Evolutionary conservation across 2,329 filamentous ascomycete genomes (phyloP).

Genomic region (Lasiodiplodia gonubiensis): DNA sequence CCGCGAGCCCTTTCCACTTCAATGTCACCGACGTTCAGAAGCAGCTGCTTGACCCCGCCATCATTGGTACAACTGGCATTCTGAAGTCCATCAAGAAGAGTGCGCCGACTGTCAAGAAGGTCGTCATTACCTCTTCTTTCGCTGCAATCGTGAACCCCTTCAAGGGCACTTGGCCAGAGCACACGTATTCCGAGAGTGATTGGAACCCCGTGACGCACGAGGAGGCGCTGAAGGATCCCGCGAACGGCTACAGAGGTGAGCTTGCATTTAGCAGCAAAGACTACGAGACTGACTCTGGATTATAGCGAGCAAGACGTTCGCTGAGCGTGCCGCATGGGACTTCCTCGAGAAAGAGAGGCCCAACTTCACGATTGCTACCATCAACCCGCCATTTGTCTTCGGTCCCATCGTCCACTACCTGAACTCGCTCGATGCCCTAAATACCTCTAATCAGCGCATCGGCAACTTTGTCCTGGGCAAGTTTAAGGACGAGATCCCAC

Average conservation of each 20-base stretch:
- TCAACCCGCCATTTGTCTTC: constrained; percentile 58
- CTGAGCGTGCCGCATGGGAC: constrained; percentile 60
- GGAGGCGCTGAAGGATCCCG: constrained; percentile 52
- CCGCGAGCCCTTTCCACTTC: constrained; percentile 68
- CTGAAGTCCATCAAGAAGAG: constrained; percentile 65
- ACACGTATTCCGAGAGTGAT: constrained; percentile 60
- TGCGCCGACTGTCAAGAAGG: constrained; percentile 71
- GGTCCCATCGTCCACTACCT: constrained; percentile 65
- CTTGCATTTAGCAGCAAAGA: neutral
- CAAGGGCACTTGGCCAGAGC: constrained; percentile 57
- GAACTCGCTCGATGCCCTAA: constrained; percentile 66
- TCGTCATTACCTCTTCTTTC: constrained; percentile 74
- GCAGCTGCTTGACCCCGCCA: constrained; percentile 64
- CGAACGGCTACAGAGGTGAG: constrained; percentile 51
- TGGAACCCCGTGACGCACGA: constrained; percentile 64
- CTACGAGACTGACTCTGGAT: neutral
- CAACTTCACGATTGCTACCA: constrained; percentile 55
- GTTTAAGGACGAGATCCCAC: constrained; percentile 61
- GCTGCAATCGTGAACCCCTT: constrained; percentile 66
- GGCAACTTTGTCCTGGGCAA: constrained; percentile 68
- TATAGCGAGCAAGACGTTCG: constrained; percentile 68
- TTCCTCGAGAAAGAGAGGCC: constrained; percentile 59
- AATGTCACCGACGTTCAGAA: constrained; percentile 75
- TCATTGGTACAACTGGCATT: constrained; percentile 68
- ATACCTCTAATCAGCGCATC: constrained; percentile 74